phyloP scores from a whole-genome alignment of 495 filamentous ascomycete genomes.

The Daldinia decipiens region DNA sequence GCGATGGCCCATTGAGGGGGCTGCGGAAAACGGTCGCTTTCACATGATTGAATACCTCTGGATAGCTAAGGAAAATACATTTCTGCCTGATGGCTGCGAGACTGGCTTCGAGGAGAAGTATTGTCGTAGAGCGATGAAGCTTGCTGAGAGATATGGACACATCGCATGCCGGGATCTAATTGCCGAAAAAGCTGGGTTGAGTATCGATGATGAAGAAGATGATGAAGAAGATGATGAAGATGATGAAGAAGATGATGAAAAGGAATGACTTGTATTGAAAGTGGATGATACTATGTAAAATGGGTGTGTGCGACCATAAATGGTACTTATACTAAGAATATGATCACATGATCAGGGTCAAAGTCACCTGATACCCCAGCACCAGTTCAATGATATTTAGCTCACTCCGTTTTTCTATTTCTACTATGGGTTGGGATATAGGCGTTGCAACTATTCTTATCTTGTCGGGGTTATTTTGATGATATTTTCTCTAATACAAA shows the following conservation, averaged over 20 bases:
- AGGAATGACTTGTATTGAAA: no score
- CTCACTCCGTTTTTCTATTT: neutral
- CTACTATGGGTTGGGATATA: neutral
- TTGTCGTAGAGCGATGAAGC: conserved; percentile 34
- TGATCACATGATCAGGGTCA: no score
- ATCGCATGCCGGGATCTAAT: conserved; percentile 28
- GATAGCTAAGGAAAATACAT: no score
- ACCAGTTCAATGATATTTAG: neutral
- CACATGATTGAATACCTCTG: no score
- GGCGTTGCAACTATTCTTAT: neutral
- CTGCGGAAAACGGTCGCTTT: no score
- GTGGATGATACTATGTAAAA: no score
- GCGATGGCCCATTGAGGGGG: no score
- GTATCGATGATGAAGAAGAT: neutral
- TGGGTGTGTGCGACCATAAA: no score
- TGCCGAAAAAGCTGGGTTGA: conserved; percentile 6
- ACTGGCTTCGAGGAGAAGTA: conserved; percentile 28
- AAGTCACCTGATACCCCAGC: no score
- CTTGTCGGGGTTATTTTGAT: neutral
- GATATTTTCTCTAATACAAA: neutral
- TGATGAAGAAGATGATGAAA: no score
- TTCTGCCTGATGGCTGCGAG: neutral
- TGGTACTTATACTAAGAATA: no score
- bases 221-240: no score
- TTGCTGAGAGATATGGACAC: conserved; percentile 30